phyloP scores from a whole-genome alignment of 352 stramenopile genomes.

The Globisporangium sylvaticum region DNA sequence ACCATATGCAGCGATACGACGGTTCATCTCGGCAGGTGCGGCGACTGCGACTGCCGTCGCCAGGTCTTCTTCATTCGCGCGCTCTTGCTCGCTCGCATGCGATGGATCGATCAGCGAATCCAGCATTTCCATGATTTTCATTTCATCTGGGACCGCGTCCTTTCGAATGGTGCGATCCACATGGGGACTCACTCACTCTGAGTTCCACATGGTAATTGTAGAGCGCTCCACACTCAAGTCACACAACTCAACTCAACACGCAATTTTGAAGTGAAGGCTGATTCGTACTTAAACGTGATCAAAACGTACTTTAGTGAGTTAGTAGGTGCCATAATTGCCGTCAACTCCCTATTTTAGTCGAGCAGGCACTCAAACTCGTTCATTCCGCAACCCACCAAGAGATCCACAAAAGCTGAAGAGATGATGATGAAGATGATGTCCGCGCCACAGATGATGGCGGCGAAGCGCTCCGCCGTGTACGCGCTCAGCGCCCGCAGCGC shows the following conservation, averaged over 20 bases:
- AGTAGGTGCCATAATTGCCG: not conserved
- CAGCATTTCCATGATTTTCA: not conserved
- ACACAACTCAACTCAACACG: too few species aligned
- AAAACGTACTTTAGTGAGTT: slow-evolving; percentile 1
- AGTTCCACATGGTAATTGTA: not conserved
- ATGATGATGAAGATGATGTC: not conserved
- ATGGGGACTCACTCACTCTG: not conserved
- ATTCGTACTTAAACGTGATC: not conserved
- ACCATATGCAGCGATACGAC: not conserved
- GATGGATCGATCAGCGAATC: not conserved
- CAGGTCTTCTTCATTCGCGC: not conserved
- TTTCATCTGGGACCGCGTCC: not conserved
- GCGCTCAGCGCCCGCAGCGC: not conserved
- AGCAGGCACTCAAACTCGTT: not conserved
- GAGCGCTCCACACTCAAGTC: not conserved
- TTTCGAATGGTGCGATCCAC: not conserved
- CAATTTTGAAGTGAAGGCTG: not conserved
- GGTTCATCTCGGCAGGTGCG: not conserved
- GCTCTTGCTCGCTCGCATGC: not conserved
- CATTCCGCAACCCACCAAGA: not conserved
- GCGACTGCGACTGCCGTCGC: not conserved
- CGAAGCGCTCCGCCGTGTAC: not conserved
- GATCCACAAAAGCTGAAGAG: too few species aligned
- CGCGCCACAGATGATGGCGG: not conserved
- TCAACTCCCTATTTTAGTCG: not conserved